A percentile compares a stretch with the other conserved stretches of the same genome.
Conservation (phyloP, 164 flowering plant genomes). For the Annona cherimola region DNA sequence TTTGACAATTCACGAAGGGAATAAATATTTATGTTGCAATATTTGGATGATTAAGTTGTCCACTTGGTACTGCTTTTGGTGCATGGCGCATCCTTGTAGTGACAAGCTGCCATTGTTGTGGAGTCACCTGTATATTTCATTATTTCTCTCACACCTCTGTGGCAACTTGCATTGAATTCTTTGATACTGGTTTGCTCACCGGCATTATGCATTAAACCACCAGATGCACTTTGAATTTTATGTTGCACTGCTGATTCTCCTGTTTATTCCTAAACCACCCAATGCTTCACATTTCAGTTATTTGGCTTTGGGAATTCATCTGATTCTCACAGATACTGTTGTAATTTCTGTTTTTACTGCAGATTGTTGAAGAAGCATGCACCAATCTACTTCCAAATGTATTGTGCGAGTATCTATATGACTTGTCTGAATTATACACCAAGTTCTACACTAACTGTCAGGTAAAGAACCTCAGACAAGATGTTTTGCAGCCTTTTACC, state of each 20-base stretch:
- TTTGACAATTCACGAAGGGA: too few relatives aligned
- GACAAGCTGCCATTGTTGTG: too few relatives aligned
- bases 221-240: too few relatives aligned
- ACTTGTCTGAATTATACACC: conserved; percentile 69
- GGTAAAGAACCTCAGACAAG: conserved; percentile 32
- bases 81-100: too few relatives aligned
- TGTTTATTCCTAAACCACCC: background rate
- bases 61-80: too few relatives aligned
- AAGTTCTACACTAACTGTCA: conserved; percentile 72
- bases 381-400: conserved; percentile 68
- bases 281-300: background rate
- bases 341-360: conserved; percentile 9
- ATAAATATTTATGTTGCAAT: too few relatives aligned
- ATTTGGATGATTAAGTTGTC: too few relatives aligned
- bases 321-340: background rate
- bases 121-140: too few relatives aligned
- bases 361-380: conserved; percentile 87
- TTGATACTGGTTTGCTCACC: too few relatives aligned
- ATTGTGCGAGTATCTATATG: conserved; percentile 81
- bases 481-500: background rate
- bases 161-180: too few relatives aligned
- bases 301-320: background rate
- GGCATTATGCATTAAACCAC: too few relatives aligned
- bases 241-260: background rate
- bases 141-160: too few relatives aligned